A percentile compares a stretch with the other conserved stretches of the same genome.
These are phyloP conservation scores for Vigna angularis DNA, from an alignment of 306 rosid genomes.

Conservation along the genomic window DNA sequence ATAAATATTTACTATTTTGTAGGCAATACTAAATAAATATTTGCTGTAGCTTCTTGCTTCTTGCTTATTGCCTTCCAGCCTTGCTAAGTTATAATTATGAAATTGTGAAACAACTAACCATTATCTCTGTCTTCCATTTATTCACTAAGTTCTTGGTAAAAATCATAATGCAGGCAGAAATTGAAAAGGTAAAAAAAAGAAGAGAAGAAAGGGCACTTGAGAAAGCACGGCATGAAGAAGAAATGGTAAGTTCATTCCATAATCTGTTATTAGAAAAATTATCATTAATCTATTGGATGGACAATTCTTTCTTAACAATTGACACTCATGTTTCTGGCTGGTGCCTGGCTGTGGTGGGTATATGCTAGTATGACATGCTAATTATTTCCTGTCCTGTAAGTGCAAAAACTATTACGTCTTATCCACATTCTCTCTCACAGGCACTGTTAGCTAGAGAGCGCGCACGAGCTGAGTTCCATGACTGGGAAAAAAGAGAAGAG, in stretches of 20 bases:
- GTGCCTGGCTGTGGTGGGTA: background rate
- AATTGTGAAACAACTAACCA: conserved; percentile 2
- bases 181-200: conserved; percentile 95
- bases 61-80: background rate
- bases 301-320: background rate
- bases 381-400: background rate
- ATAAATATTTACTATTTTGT: background rate
- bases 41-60: background rate
- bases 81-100: background rate
- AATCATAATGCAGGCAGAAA: conserved; percentile 77
- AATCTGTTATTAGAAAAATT: background rate
- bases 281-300: conserved; percentile 39
- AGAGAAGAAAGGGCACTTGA: conserved; percentile 98
- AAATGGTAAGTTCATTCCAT: conserved; percentile 64
- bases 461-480: conserved; percentile 97
- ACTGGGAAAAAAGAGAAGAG: conserved; percentile 98
- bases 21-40: background rate
- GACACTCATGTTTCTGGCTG: background rate
- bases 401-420: conserved; percentile 32
- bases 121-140: conserved; percentile 22
- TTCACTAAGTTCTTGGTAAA: conserved; percentile 24
- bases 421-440: conserved; percentile 51
- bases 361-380: conserved; percentile 17
- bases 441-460: conserved; percentile 94
- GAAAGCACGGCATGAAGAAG: conserved; percentile 98